Conservation (phyloP, 2,329 filamentous ascomycete species). For the Aspergillus amoenus region DNA sequence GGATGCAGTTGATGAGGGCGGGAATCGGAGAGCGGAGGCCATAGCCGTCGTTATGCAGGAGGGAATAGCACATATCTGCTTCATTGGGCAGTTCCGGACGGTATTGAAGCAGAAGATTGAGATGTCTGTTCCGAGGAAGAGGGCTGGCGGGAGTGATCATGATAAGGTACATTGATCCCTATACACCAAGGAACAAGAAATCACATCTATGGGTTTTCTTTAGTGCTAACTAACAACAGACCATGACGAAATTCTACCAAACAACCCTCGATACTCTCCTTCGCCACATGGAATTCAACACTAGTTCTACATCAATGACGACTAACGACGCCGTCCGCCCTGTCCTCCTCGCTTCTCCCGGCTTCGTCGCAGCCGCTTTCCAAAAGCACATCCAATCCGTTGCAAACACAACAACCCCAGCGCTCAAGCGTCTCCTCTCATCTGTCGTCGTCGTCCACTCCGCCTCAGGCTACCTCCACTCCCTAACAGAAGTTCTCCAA, state of each 20-base stretch:
- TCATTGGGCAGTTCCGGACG: slow-evolving; percentile 51
- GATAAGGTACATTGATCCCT: slow-evolving; percentile 40
- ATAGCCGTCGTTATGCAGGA: slow-evolving; percentile 95
- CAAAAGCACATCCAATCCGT: slow-evolving; percentile 67
- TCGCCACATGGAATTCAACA: slow-evolving; percentile 71
- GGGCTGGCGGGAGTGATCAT: slow-evolving; percentile 48
- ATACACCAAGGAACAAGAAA: neutral
- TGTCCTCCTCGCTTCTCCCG: slow-evolving; percentile 81
- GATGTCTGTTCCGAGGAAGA: slow-evolving; percentile 48
- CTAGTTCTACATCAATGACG: slow-evolving; percentile 38
- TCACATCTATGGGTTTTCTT: neutral
- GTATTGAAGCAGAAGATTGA: slow-evolving; percentile 51
- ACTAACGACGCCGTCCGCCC: slow-evolving; percentile 50
- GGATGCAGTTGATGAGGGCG: slow-evolving; percentile 70
- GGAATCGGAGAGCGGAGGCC: slow-evolving; percentile 73
- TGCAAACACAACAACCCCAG: slow-evolving; percentile 60
- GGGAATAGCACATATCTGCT: slow-evolving; percentile 52
- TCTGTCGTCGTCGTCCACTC: slow-evolving; percentile 71
- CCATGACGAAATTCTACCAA: slow-evolving; percentile 74
- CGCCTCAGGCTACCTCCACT: slow-evolving; percentile 81
- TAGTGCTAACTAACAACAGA: slow-evolving; percentile 41
- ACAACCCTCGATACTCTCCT: slow-evolving; percentile 73
- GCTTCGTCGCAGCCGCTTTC: slow-evolving; percentile 81
- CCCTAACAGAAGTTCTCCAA: slow-evolving; percentile 81
- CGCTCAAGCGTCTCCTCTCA: slow-evolving; percentile 66